Percentiles rank a stretch among this genome's conserved stretches.
Conservation (phyloP, 768 basidiomycete species). For the Mycena venus region DNA sequence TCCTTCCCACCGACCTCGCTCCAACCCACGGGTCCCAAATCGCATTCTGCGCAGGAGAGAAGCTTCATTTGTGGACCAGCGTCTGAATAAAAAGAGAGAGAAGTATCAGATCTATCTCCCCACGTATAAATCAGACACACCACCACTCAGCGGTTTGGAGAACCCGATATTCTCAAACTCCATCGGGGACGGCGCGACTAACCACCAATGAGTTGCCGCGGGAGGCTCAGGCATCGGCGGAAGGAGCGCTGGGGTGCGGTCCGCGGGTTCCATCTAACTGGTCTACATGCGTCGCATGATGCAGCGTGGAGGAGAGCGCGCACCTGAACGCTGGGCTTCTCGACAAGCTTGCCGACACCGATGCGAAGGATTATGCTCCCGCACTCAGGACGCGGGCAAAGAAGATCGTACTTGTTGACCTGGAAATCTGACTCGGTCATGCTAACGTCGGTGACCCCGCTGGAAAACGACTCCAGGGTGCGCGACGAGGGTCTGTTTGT, state of each 20-base stretch:
- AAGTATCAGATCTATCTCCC: not conserved
- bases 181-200: constrained; percentile 82
- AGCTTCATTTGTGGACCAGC: constrained; percentile 67
- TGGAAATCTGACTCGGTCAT: constrained; percentile 36
- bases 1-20: constrained; percentile 77
- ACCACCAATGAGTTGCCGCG: constrained; percentile 78
- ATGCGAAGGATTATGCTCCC: constrained; percentile 78
- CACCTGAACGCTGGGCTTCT: constrained; percentile 72
- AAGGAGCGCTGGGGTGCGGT: constrained; percentile 57
- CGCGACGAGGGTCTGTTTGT: constrained; percentile 49
- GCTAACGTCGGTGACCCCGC: constrained; percentile 58
- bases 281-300: constrained; percentile 38
- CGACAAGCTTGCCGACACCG: constrained; percentile 68
- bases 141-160: constrained; percentile 62
- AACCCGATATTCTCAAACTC: constrained; percentile 91
- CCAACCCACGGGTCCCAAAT: constrained; percentile 89
- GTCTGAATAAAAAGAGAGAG: not conserved
- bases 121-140: not conserved
- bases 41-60: constrained; percentile 86
- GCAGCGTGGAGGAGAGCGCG: constrained; percentile 15
- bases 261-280: constrained; percentile 67
- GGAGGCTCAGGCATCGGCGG: constrained; percentile 69
- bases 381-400: constrained; percentile 77
- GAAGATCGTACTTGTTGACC: constrained; percentile 73
- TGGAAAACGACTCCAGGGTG: constrained; percentile 58